These are phyloP conservation scores for Passiflora organensis DNA, from an alignment of 345 rosid species.

Conservation along the genomic window DNA sequence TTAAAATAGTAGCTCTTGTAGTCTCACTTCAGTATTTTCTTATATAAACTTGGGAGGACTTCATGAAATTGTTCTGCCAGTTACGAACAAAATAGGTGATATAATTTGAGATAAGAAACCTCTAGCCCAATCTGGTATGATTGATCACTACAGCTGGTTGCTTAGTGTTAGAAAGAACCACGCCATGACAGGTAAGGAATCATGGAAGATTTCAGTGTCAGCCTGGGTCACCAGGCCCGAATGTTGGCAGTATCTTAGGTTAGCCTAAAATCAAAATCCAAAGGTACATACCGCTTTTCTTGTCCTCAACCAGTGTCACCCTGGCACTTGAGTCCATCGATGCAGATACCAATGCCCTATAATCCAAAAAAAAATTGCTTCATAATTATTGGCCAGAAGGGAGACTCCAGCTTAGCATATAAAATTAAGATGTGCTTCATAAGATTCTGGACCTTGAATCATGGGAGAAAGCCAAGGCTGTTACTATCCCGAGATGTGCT, in stretches of 20 bases:
- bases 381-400: constrained; percentile 5
- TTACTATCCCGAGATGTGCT: constrained; percentile 86
- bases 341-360: constrained; percentile 73
- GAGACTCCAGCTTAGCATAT: neutral
- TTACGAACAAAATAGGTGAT: no score
- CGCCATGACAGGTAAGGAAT: no score
- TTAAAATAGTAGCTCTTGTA: no score
- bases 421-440: neutral
- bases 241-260: neutral
- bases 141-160: no score
- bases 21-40: no score
- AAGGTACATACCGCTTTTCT: constrained; percentile 36
- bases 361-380: constrained; percentile 16
- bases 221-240: no score
- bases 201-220: no score
- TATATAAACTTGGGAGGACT: no score
- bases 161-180: no score
- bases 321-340: constrained; percentile 93
- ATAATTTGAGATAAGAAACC: no score
- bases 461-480: constrained; percentile 69
- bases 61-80: no score
- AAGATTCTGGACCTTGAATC: constrained; percentile 67
- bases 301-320: constrained; percentile 50
- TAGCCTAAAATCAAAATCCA: neutral
- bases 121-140: no score